These are phyloP conservation scores for Rubia peregrina DNA, from an alignment of 305 asterid species.

Conservation along the genomic window DNA sequence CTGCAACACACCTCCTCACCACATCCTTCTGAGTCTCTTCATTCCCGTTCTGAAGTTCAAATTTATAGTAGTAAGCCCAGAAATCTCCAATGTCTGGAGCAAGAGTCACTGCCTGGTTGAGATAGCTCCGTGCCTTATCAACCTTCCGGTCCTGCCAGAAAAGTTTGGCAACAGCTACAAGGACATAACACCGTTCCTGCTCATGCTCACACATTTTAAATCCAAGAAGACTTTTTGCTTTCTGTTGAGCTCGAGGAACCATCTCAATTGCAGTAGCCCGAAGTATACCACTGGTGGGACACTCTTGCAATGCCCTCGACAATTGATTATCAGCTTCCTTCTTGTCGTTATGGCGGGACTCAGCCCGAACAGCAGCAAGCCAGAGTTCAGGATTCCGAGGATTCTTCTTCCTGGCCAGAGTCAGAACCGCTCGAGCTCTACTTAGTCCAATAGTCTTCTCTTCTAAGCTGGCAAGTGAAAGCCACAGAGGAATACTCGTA, in stretches of 20 bases:
- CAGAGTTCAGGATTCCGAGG: slow-evolving; percentile 74
- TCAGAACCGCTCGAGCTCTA: slow-evolving; percentile 74
- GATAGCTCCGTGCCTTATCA: slow-evolving; percentile 66
- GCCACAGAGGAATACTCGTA: slow-evolving; percentile 64
- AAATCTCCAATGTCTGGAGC: slow-evolving; percentile 87
- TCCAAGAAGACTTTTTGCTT: slow-evolving; percentile 57
- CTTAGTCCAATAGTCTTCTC: slow-evolving; percentile 64
- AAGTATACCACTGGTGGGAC: slow-evolving; percentile 69
- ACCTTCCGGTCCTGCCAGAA: slow-evolving; percentile 87
- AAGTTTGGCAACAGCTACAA: slow-evolving; percentile 66
- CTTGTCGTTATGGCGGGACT: slow-evolving; percentile 65
- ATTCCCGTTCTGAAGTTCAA: slow-evolving; percentile 68
- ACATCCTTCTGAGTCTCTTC: slow-evolving; percentile 72
- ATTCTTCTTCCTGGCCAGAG: slow-evolving; percentile 72
- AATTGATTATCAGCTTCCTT: slow-evolving; percentile 67
- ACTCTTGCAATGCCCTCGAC: slow-evolving; percentile 88
- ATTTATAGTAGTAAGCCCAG: slow-evolving; percentile 75
- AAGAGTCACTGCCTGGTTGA: slow-evolving; percentile 63
- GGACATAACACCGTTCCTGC: slow-evolving; percentile 38
- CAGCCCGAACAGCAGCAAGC: slow-evolving; percentile 87
- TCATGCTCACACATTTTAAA: slow-evolving; percentile 64
- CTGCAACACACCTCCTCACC: slow-evolving; percentile 54
- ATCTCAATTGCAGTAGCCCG: slow-evolving; percentile 73
- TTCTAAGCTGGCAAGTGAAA: slow-evolving; percentile 72
- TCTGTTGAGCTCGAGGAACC: slow-evolving; percentile 68